Evolutionary conservation across 306 rosid genomes (phyloP).

Genomic region (Trifolium dubium): DNA sequence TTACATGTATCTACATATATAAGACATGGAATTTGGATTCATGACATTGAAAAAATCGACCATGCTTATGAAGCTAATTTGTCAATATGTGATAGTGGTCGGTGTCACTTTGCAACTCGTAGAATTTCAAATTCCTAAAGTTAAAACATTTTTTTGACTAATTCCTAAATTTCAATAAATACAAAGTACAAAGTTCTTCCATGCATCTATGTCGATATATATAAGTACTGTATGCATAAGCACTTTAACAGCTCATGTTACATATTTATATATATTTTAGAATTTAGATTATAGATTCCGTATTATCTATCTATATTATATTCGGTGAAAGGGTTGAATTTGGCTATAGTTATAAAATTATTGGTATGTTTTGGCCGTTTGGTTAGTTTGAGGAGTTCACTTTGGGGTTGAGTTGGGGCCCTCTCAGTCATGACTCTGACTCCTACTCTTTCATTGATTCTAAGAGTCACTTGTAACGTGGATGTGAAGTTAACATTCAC

Average conservation of each 20-base stretch:
- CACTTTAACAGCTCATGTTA: conserved; percentile 26
- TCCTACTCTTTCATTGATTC: conserved; percentile 35
- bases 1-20: background rate
- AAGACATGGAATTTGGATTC: background rate
- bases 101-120: conserved; percentile 14
- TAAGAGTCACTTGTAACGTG: conserved; percentile 25
- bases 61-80: conserved; percentile 10
- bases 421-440: background rate
- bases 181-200: background rate
- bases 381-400: conserved; percentile 33
- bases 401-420: conserved; percentile 5
- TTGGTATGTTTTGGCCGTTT: conserved; percentile 22
- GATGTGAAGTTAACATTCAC: conserved; percentile 4
- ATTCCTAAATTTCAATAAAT: background rate
- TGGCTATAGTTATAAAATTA: background rate
- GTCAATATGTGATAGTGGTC: background rate
- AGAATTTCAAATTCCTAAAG: background rate
- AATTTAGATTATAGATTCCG: background rate
- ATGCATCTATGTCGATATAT: background rate
- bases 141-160: too few relatives aligned
- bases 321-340: background rate
- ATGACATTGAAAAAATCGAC: conserved; percentile 37
- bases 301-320: background rate
- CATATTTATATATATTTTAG: background rate
- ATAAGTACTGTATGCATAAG: conserved; percentile 11